Conservation (phyloP, 2,329 filamentous ascomycete species). For the Curvularia sp. region DNA sequence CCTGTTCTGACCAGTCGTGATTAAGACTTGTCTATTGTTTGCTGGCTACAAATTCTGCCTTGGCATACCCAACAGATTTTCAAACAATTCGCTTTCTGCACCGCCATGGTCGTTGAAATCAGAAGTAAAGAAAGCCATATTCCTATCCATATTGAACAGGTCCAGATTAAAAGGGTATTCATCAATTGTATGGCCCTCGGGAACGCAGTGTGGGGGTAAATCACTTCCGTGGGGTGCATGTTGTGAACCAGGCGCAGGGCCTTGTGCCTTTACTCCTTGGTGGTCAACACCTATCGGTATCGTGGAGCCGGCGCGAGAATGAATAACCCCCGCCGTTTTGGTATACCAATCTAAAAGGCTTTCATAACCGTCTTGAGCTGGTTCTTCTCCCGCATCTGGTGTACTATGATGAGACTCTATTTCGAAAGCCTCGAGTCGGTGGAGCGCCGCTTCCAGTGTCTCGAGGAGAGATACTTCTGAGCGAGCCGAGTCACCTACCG, state of each 20-base stretch:
- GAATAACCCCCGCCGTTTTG: constrained; percentile 1
- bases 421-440: constrained; percentile 19
- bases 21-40: neutral
- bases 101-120: constrained; percentile 12
- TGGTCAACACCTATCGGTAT: neutral
- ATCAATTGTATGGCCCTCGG: constrained; percentile 4
- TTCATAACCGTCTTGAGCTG: constrained; percentile 15
- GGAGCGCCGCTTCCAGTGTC: constrained; percentile 18
- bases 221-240: neutral
- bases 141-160: constrained; percentile 16
- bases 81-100: constrained; percentile 17
- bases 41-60: neutral
- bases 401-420: constrained; percentile 1
- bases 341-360: constrained; percentile 19
- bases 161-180: constrained; percentile 23
- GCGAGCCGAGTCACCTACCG: constrained; percentile 19
- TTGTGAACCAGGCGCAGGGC: neutral
- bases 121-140: constrained; percentile 17
- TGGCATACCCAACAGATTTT: constrained; percentile 6
- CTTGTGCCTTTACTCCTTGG: neutral
- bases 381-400: neutral
- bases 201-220: neutral
- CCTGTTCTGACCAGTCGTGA: neutral
- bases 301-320: neutral
- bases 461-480: constrained; percentile 22